Conservation (phyloP, 2,329 filamentous ascomycete genomes). For the Sodiomyces alkalinus region DNA sequence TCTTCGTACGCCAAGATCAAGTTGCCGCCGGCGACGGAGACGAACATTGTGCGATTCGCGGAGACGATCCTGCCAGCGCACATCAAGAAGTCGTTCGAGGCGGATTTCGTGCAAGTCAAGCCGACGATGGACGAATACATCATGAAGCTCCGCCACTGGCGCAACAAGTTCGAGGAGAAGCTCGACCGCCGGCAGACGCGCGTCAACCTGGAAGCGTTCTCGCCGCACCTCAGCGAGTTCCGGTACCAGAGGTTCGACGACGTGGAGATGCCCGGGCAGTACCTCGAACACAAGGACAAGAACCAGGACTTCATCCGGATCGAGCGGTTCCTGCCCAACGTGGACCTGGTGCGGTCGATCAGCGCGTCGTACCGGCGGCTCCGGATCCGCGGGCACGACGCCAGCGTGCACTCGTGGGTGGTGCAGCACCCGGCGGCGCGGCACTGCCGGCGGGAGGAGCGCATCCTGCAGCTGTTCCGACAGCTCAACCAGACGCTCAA, state of each 20-base stretch:
- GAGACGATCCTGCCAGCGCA: slow-evolving; percentile 90
- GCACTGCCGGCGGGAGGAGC: slow-evolving; percentile 85
- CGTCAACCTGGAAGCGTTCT: slow-evolving; percentile 69
- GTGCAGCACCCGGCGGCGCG: slow-evolving; percentile 90
- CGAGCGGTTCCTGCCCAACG: slow-evolving; percentile 87
- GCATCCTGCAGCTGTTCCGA: slow-evolving; percentile 89
- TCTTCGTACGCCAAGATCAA: slow-evolving; percentile 80
- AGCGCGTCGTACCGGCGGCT: slow-evolving; percentile 84
- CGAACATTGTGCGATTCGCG: slow-evolving; percentile 91
- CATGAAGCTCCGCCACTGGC: slow-evolving; percentile 87
- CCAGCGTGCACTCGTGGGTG: slow-evolving; percentile 90
- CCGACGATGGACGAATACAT: slow-evolving; percentile 99
- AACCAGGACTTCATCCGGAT: slow-evolving; percentile 98
- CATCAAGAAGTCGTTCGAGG: slow-evolving; percentile 91
- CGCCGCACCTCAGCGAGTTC: slow-evolving; percentile 88
- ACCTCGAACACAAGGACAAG: slow-evolving; percentile 94
- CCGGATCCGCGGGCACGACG: slow-evolving; percentile 94
- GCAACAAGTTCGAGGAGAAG: slow-evolving; percentile 96
- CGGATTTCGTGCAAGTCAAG: slow-evolving; percentile 90
- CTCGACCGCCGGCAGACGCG: slow-evolving; percentile 67
- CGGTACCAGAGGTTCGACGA: slow-evolving; percentile 97
- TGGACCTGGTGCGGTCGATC: slow-evolving; percentile 82
- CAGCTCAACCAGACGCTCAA: slow-evolving; percentile 88
- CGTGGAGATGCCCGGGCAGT: slow-evolving; percentile 94
- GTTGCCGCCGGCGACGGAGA: slow-evolving; percentile 76